Evolutionary conservation across 768 basidiomycete genomes (phyloP).

Genomic region (Phylloporus sp.): DNA sequence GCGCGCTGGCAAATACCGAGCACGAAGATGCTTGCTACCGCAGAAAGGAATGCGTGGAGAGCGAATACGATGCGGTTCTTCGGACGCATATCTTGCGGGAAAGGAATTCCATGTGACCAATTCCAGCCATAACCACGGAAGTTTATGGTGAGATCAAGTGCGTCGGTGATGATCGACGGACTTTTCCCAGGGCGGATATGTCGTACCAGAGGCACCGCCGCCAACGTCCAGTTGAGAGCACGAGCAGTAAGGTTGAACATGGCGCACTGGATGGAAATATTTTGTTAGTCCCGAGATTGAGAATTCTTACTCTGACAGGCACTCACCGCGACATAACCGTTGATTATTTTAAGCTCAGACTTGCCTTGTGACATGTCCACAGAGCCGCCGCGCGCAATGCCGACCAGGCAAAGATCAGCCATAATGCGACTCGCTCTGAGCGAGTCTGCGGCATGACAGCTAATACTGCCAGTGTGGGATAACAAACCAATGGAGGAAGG

Average conservation of each 20-base stretch:
- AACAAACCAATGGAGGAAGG: conserved; percentile 41
- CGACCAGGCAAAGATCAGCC: conserved; percentile 43
- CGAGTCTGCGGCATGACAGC: conserved; percentile 46
- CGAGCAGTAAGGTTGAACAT: conserved; percentile 12
- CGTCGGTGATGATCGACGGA: conserved; percentile 29
- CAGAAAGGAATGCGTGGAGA: conserved; percentile 30
- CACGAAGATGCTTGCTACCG: conserved; percentile 34
- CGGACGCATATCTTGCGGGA: conserved; percentile 40
- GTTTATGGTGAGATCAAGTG: conserved; percentile 47
- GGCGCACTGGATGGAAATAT: conserved; percentile 7
- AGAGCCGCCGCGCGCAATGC: conserved; percentile 36
- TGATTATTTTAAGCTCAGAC: neutral
- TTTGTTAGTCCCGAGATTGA: neutral
- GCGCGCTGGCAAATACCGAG: conserved; percentile 46
- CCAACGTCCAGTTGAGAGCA: conserved; percentile 17
- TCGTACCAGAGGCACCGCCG: conserved; percentile 13
- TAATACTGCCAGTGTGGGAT: conserved; percentile 47
- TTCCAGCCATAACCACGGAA: conserved; percentile 23
- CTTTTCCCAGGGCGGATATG: conserved; percentile 4
- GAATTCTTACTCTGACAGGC: neutral
- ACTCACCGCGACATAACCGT: conserved; percentile 13
- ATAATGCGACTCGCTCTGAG: conserved; percentile 40
- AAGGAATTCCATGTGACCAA: conserved; percentile 39
- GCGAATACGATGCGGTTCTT: conserved; percentile 38
- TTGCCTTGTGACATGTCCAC: conserved; percentile 11